These are phyloP conservation scores for Arabidopsis arenosa DNA, from an alignment of 345 rosid species.

Conservation along the genomic window DNA sequence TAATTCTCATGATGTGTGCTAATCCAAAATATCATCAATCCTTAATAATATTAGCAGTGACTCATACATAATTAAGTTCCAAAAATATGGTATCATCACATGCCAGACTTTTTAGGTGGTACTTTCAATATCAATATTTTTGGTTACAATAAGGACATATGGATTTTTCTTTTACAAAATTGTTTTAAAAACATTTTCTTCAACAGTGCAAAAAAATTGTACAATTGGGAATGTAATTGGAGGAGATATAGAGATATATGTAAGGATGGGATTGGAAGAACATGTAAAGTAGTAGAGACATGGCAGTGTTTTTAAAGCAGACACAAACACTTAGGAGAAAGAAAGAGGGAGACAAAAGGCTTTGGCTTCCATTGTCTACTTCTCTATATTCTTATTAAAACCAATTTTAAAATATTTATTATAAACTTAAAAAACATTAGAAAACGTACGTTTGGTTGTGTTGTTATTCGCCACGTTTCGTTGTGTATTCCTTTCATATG, in stretches of 20 bases:
- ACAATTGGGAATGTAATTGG: neutral
- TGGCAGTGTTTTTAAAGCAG: conserved; percentile 44
- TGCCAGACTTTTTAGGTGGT: conserved; percentile 30
- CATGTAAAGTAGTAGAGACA: conserved; percentile 41
- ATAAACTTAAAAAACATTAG: neutral
- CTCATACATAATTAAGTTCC: neutral
- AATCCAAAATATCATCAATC: neutral
- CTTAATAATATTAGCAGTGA: neutral
- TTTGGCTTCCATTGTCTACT: conserved; percentile 28
- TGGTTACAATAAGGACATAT: neutral
- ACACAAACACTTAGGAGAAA: conserved; percentile 39
- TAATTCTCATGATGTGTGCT: neutral
- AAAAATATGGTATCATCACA: conserved; percentile 21
- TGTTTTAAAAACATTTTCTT: neutral
- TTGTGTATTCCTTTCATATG: conserved; percentile 35
- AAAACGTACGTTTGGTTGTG: conserved; percentile 10
- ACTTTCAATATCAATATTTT: neutral
- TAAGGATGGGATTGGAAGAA: conserved; percentile 41
- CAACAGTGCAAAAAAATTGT: neutral
- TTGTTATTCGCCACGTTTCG: conserved; percentile 44
- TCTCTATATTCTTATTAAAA: neutral
- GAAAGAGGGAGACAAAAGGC: conserved; percentile 45
- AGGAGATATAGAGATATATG: conserved; percentile 4
- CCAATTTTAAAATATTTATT: neutral
- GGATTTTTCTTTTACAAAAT: neutral